A percentile compares a stretch with the other conserved stretches of the same genome.
Conservation (phyloP, 176 grass and related monocot species). For the Phyllostachys edulis region DNA sequence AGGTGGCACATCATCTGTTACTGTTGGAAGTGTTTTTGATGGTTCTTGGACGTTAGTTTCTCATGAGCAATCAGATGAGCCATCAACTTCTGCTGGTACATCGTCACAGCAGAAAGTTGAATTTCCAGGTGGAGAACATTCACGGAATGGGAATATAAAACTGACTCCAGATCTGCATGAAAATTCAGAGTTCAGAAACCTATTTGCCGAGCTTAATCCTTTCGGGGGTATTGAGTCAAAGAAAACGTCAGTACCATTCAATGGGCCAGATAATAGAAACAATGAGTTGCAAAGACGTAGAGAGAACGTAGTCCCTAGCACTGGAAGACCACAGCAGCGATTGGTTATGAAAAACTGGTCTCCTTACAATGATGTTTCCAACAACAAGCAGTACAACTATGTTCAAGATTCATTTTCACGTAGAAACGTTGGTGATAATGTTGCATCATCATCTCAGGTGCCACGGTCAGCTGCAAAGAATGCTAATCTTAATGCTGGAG, state of each 20-base stretch:
- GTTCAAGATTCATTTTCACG: slow-evolving; percentile 50
- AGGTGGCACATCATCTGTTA: slow-evolving; percentile 42
- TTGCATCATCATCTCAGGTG: slow-evolving; percentile 68
- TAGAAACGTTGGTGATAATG: slow-evolving; percentile 65
- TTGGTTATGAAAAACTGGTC: slow-evolving; percentile 96
- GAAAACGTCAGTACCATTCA: slow-evolving; percentile 49
- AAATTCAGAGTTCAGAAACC: slow-evolving; percentile 60
- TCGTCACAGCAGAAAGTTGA: slow-evolving; percentile 58
- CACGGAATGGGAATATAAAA: slow-evolving; percentile 46
- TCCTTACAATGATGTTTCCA: slow-evolving; percentile 92
- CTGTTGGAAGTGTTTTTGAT: slow-evolving; percentile 44
- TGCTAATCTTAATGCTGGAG: slow-evolving; percentile 57
- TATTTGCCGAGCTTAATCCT: slow-evolving; percentile 98
- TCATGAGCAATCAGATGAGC: slow-evolving; percentile 48
- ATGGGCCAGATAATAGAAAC: slow-evolving; percentile 57
- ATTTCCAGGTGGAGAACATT: slow-evolving; percentile 31
- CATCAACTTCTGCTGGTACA: slow-evolving; percentile 57
- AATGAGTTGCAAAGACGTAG: slow-evolving; percentile 63
- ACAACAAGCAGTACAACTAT: slow-evolving; percentile 77
- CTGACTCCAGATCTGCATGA: slow-evolving; percentile 44
- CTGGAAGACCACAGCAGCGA: slow-evolving; percentile 72
- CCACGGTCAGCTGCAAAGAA: slow-evolving; percentile 52
- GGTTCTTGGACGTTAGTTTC: slow-evolving; percentile 42
- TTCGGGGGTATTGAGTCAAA: slow-evolving; percentile 48
- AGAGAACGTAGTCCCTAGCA: slow-evolving; percentile 67